phyloP scores from a whole-genome alignment of 1,284 basidiomycete genomes.

The Neonothopanus nambi region DNA sequence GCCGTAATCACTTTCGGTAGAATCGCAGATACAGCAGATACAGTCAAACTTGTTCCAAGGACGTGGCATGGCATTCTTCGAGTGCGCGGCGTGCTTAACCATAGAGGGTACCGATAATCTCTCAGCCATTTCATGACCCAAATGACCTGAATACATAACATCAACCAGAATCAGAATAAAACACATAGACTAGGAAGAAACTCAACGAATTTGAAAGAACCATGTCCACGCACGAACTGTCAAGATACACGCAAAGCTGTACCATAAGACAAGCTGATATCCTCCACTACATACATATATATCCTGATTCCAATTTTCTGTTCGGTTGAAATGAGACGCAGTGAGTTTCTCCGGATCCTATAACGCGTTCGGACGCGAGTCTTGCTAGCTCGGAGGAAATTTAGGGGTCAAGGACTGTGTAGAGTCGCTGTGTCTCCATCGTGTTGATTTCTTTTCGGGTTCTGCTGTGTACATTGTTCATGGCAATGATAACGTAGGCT shows the following conservation, averaged over 20 bases:
- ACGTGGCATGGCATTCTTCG: constrained; percentile 5
- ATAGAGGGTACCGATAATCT: constrained; percentile 5
- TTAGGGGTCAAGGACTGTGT: constrained; percentile 1
- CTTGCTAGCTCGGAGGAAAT: constrained; percentile 1
- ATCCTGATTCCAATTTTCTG: constrained; percentile 9
- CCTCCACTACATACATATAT: neutral
- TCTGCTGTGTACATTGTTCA: too few species aligned
- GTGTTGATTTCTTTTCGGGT: too few species aligned
- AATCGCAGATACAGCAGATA: constrained; percentile 28
- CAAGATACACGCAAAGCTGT: constrained; percentile 2
- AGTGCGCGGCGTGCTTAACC: neutral
- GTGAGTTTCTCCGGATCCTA: neutral
- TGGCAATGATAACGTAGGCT: too few species aligned
- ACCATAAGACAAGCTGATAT: neutral
- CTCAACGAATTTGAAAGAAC: too few species aligned
- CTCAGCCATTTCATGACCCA: constrained; percentile 10
- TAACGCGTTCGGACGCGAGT: neutral
- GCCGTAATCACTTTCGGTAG: constrained; percentile 33
- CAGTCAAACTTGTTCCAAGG: constrained; percentile 10
- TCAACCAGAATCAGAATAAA: too few species aligned
- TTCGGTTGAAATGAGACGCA: constrained; percentile 13
- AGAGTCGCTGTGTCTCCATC: too few species aligned
- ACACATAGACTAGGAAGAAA: too few species aligned
- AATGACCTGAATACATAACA: constrained; percentile 5
- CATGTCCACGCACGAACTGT: neutral